Evolutionary conservation across 2,329 filamentous ascomycete genomes (phyloP), one percentile per base, ranked within the genome.

Genomic region (Trichoderma aggressivum): DNA sequence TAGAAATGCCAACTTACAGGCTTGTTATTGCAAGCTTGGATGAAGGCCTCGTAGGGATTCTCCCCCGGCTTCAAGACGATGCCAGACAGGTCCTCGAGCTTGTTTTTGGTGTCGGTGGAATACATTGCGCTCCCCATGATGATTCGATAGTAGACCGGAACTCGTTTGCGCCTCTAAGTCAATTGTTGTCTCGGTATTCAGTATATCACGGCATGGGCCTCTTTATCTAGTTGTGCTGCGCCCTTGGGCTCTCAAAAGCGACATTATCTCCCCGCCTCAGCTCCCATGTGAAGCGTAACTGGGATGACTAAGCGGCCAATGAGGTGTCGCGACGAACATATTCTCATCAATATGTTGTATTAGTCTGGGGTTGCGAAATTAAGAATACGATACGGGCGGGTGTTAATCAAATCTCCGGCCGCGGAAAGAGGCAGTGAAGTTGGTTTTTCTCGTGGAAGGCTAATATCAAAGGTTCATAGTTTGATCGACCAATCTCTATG

Each of bases 1-100:
- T 7, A 26, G 7, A 32, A 12, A n/a, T 32, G 18, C 18, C 18
- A 10, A 68, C 86, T 77, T 85, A 95, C 93, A 68, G 89, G 83
- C 74, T 93, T 84, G 78, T 91, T 83, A 61, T 89, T 81, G 78
- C 91, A 94, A 11, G 87, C 86, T 55, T 86, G 80, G 71, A 97
- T 92, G 72, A 97, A 82, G 21, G 90, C 89, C 74, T 92, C 86
- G 78, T 94, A 96, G 1, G 93, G 93, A 75, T 96, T 97, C 77
- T 88, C 87, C 59, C 86, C 87, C 0, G 85, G 84, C 73, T 82
- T 78, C 70, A 85, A 76, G 24, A 80, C 77, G 62, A 87, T 80
- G 16, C 86, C 86, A 1, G 87, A 88, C 30, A 89, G 79, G 66
- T 89, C 86, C 76, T 87, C 84, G 12, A 88, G 78, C 79, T 85